A percentile compares a stretch with the other conserved stretches of the same genome.
phyloP scores from a whole-genome alignment of 2,329 filamentous ascomycete species.

The Fusarium clavum region DNA sequence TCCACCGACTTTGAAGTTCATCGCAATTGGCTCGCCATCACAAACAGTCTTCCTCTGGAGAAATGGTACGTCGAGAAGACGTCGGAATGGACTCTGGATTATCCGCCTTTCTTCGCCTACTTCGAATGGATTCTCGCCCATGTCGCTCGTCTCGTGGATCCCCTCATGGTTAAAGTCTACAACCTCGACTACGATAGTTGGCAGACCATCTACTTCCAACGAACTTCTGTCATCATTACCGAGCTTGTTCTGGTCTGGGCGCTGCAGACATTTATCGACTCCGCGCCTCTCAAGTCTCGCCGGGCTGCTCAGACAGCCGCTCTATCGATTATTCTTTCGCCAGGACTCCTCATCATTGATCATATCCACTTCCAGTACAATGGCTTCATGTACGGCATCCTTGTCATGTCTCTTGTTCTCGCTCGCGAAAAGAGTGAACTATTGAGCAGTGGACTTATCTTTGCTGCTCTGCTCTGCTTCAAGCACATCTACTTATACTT shows the following conservation, averaged over 20 bases:
- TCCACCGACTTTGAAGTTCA: conserved; percentile 99
- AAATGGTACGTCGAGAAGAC: conserved; percentile 98
- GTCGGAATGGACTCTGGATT: conserved; percentile 99
- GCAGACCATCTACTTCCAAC: conserved; percentile 94
- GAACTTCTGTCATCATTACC: conserved; percentile 85
- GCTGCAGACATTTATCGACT: conserved; percentile 82
- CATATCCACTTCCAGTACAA: conserved; percentile 99
- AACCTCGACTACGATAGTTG: conserved; percentile 90
- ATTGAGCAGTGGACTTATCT: conserved; percentile 82
- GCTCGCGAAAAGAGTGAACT: conserved; percentile 81
- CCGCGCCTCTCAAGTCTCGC: conserved; percentile 72
- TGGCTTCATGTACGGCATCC: conserved; percentile 91
- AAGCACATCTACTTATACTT: conserved; percentile 99
- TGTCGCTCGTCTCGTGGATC: conserved; percentile 79
- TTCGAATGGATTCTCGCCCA: conserved; percentile 96
- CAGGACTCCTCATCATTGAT: conserved; percentile 94
- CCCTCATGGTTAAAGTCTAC: conserved; percentile 82
- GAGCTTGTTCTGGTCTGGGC: conserved; percentile 88
- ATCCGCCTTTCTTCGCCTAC: conserved; percentile 96
- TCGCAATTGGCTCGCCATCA: conserved; percentile 98
- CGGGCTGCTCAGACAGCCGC: conserved; percentile 86
- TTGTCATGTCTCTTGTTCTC: conserved; percentile 87
- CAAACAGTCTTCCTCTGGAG: conserved; percentile 84
- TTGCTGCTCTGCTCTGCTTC: conserved; percentile 87
- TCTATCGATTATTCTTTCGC: conserved; percentile 89